Percentiles rank a stretch among this genome's conserved stretches.
Conservation (phyloP, 2,329 filamentous ascomycete species). For the Geosmithia flava region DNA sequence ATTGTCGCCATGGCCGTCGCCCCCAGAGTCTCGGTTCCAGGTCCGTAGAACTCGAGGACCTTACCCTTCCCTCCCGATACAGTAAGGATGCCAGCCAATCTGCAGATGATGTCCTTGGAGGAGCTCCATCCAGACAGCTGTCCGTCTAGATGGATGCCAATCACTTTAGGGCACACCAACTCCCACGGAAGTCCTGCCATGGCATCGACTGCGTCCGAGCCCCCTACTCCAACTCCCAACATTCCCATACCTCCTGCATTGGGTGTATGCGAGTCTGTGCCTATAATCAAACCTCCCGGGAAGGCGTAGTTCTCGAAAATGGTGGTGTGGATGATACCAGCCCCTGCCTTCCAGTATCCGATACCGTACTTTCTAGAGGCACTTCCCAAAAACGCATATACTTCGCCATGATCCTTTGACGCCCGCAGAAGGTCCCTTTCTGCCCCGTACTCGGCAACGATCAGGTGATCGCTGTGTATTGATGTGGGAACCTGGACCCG, state of each 20-base stretch:
- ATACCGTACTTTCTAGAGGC: slow-evolving; percentile 32
- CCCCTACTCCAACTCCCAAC: slow-evolving; percentile 26
- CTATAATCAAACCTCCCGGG: slow-evolving; percentile 20
- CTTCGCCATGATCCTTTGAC: slow-evolving; percentile 17
- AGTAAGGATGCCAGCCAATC: slow-evolving; percentile 18
- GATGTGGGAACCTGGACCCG: slow-evolving; percentile 23
- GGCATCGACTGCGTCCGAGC: slow-evolving; percentile 34
- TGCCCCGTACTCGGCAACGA: slow-evolving; percentile 16
- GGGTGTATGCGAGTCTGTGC: slow-evolving; percentile 22
- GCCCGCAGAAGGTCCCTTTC: slow-evolving; percentile 14
- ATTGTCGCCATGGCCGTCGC: slow-evolving; percentile 23
- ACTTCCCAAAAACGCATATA: slow-evolving; percentile 23
- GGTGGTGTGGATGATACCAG: slow-evolving; percentile 23
- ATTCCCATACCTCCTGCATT: slow-evolving; percentile 22
- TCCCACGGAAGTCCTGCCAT: slow-evolving; percentile 20
- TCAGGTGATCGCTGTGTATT: slow-evolving; percentile 25
- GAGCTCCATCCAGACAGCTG: slow-evolving; percentile 16
- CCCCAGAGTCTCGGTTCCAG: slow-evolving; percentile 15
- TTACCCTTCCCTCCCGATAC: slow-evolving; percentile 20
- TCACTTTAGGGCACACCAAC: slow-evolving; percentile 15
- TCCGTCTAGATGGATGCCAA: slow-evolving; percentile 17
- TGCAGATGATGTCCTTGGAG: slow-evolving; percentile 22
- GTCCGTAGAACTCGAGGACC: slow-evolving; percentile 22
- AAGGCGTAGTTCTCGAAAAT: slow-evolving; percentile 26
- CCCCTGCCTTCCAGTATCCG: slow-evolving; percentile 22